Evolutionary conservation across 768 basidiomycete species (phyloP).

Genomic region (Phylloporus arenicola): DNA sequence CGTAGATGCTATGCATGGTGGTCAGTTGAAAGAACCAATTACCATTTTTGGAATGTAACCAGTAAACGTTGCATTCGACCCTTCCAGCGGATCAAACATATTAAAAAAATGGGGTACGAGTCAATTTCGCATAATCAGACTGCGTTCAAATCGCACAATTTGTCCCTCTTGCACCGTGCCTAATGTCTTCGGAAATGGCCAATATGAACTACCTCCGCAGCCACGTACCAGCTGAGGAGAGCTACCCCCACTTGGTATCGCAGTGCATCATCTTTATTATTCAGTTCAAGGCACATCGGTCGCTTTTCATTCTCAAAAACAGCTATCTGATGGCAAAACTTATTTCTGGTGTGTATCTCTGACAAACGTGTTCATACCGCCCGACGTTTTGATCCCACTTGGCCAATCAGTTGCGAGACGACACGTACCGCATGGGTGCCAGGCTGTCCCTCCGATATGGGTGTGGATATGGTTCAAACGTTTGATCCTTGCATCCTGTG

Average conservation of each 20-base stretch:
- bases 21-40: constrained; percentile 1
- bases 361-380: constrained; percentile 24
- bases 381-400: constrained; percentile 4
- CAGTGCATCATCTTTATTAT: constrained; percentile 7
- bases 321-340: constrained; percentile 20
- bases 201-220: constrained; percentile 6
- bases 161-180: not conserved
- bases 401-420: constrained; percentile 2
- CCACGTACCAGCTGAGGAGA: constrained; percentile 12
- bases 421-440: constrained; percentile 13
- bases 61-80: not conserved
- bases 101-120: constrained; percentile 3
- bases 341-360: constrained; percentile 12
- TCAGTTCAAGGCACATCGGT: constrained; percentile 15
- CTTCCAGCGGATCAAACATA: not conserved
- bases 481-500: constrained; percentile 8
- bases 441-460: constrained; percentile 4
- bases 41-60: constrained; percentile 5
- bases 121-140: not conserved
- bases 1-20: constrained; percentile 63
- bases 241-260: constrained; percentile 16
- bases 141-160: constrained; percentile 8
- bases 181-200: constrained; percentile 16
- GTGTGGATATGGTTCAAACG: constrained; percentile 5
- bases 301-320: constrained; percentile 17